These are phyloP conservation scores for Triglochin maritima DNA, from an alignment of 106 monocot genomes.

Conservation along the genomic window DNA sequence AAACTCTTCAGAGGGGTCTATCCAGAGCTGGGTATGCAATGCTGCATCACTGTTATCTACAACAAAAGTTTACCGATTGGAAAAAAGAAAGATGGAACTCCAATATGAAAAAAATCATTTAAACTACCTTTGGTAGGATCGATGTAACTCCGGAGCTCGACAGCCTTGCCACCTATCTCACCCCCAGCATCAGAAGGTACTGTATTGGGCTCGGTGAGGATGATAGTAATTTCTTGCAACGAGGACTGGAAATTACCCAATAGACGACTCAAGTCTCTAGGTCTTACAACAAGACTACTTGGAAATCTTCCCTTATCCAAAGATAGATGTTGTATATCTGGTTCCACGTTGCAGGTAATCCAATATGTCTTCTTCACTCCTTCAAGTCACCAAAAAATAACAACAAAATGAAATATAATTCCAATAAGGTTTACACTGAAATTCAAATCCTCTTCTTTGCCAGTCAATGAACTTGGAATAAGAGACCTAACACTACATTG, in stretches of 20 bases:
- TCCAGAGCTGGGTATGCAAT: constrained; percentile 95
- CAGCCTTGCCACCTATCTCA: constrained; percentile 77
- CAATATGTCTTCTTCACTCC: constrained; percentile 85
- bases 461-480: too few species aligned
- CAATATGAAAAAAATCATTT: not conserved
- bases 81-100: not conserved
- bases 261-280: constrained; percentile 59
- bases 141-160: constrained; percentile 81
- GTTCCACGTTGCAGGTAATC: constrained; percentile 78
- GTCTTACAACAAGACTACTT: constrained; percentile 67
- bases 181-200: constrained; percentile 28
- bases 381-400: constrained; percentile 10
- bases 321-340: constrained; percentile 72
- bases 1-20: constrained; percentile 89
- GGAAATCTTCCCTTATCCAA: constrained; percentile 54
- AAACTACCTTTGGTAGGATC: constrained; percentile 69
- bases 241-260: constrained; percentile 88
- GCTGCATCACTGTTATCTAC: constrained; percentile 67
- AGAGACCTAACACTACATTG: too few species aligned
- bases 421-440: too few species aligned
- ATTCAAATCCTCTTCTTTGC: too few species aligned
- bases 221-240: constrained; percentile 84
- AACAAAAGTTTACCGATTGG: not conserved
- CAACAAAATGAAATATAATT: not conserved
- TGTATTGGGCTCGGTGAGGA: constrained; percentile 53